Conservation (phyloP, 106 monocot species). For the Xerophyta viscosa region DNA sequence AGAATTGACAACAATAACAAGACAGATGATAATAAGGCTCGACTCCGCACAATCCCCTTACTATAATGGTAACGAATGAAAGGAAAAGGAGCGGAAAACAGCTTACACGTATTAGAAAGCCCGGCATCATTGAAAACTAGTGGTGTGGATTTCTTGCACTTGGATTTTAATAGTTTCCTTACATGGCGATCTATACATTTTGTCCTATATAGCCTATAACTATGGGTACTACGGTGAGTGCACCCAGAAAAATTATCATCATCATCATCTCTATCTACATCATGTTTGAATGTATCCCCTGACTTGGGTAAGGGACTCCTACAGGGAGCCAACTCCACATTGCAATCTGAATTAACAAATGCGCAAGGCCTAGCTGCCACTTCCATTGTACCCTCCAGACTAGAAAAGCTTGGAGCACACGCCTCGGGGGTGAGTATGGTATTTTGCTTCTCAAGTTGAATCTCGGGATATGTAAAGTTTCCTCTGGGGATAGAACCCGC, state of each 20-base stretch:
- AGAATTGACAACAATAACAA: background rate
- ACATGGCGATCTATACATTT: slow-evolving; percentile 34
- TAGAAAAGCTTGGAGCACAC: background rate
- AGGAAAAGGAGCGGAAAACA: too few species aligned
- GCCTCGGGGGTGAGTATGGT: slow-evolving; percentile 1
- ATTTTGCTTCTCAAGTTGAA: slow-evolving; percentile 4
- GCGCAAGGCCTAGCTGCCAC: slow-evolving; percentile 22
- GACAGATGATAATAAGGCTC: background rate
- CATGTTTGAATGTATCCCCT: slow-evolving; percentile 7
- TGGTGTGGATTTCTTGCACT: slow-evolving; percentile 42
- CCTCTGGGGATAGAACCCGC: background rate
- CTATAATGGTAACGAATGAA: too few species aligned
- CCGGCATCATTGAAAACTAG: slow-evolving; percentile 23
- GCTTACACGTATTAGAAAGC: slow-evolving; percentile 25
- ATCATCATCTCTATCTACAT: slow-evolving; percentile 50
- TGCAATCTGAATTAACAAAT: slow-evolving; percentile 25
- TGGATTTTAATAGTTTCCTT: slow-evolving; percentile 44
- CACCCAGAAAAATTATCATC: slow-evolving; percentile 81
- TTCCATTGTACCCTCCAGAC: slow-evolving; percentile 22
- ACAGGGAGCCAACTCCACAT: slow-evolving; percentile 17
- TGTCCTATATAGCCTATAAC: slow-evolving; percentile 27
- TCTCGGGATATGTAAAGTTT: background rate
- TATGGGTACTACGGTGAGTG: slow-evolving; percentile 26
- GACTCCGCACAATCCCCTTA: too few species aligned
- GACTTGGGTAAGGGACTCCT: slow-evolving; percentile 10